These are phyloP conservation scores for Acmispon strigosus DNA, from an alignment of 306 rosid genomes.

Conservation along the genomic window DNA sequence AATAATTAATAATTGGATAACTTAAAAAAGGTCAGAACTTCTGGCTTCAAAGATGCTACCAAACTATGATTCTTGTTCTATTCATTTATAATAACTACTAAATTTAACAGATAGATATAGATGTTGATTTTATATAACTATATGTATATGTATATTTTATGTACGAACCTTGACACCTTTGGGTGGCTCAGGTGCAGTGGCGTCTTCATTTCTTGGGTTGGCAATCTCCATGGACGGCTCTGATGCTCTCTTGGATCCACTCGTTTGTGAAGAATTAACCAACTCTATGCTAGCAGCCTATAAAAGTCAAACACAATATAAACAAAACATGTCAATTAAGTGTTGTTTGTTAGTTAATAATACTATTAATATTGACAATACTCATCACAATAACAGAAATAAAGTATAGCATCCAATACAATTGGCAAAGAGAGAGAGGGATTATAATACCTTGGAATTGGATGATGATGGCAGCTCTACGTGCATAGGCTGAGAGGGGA, in stretches of 20 bases:
- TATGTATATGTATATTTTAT: not conserved
- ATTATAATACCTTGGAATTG: slow-evolving; percentile 44
- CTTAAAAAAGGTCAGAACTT: slow-evolving; percentile 1
- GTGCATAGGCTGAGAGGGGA: slow-evolving; percentile 97
- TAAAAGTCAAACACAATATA: not conserved
- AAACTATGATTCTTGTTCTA: slow-evolving; percentile 13
- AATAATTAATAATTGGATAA: not conserved
- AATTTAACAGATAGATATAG: not conserved
- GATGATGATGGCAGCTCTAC: slow-evolving; percentile 65
- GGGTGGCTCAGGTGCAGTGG: slow-evolving; percentile 44
- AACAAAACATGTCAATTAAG: not conserved
- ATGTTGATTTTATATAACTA: not conserved
- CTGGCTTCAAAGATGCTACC: slow-evolving; percentile 25
- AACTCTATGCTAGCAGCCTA: slow-evolving; percentile 41
- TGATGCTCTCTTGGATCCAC: slow-evolving; percentile 60
- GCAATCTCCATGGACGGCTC: slow-evolving; percentile 68
- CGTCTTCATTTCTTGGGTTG: slow-evolving; percentile 36
- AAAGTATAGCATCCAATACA: not conserved
- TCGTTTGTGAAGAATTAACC: slow-evolving; percentile 36
- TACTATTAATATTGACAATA: too few species aligned
- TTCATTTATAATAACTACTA: not conserved
- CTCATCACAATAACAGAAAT: too few species aligned
- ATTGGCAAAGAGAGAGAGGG: not conserved
- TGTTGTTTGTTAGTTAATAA: too few species aligned
- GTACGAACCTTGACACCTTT: slow-evolving; percentile 48